Base-by-base conservation (phyloP, 331 rosid species). In the Arachis monticola region DNA sequence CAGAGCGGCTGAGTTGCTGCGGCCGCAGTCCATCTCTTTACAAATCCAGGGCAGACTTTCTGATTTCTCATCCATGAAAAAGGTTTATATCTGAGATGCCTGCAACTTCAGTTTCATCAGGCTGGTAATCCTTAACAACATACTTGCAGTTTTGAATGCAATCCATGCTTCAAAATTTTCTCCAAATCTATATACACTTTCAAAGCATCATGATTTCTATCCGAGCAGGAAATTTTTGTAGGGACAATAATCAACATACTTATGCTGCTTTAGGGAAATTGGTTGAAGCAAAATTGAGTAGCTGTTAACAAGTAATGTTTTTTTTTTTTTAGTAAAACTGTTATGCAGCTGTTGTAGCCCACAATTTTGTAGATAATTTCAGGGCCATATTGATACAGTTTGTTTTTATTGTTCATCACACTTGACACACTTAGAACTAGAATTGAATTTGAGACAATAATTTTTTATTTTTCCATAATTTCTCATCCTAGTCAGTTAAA, bases 71-170 rank as follows among this genome's bases (percentile, higher is more conserved):
- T 60, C 44, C 78, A 55, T 0, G 6, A n/a, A 50, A 67, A 48
- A 76, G 32, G 64, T 67, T 41, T 42, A 13, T 61, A 0, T 40
- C 35, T 31, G 62, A 73, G 32, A 58, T 17, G 64, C 32, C 46
- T 48, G 35, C 41, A 45, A 22, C 61, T 64, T 62, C 2, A 60
- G 11, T 30, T 69, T 79, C 48, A 44, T 5, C 42, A 5, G 57
- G 73, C 55, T 30, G 58, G 70, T 31, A 48, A 71, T 70, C 61
- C 57, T n/a, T 55, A 60, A 60, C 47, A 31, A 75, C 48, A 61
- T 63, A 74, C 13, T 67, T 53, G 17, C 7, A 50, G 14, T n/a
- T 60, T 64, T 27, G 51, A 77, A 55, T 56, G 58, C 74, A 69
- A 46, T 80, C 60, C 52, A 31, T 11, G 46, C 38, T 63, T 60